These are phyloP conservation scores for Neurospora discreta DNA, from an alignment of 495 filamentous ascomycete species.

Conservation along the genomic window DNA sequence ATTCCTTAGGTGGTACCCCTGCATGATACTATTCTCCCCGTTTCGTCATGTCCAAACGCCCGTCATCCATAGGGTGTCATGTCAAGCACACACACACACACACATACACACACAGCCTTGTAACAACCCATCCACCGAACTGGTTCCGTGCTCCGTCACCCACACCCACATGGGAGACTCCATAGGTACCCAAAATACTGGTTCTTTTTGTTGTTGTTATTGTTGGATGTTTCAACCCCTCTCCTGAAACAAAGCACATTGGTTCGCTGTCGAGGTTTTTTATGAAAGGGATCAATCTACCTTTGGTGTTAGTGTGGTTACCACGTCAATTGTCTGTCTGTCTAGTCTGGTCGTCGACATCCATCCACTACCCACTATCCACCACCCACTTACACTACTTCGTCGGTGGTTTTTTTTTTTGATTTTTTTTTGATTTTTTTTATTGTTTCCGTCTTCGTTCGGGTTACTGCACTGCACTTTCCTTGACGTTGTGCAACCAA, in stretches of 20 bases:
- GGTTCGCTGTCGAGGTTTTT: background rate
- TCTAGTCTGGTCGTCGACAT: too few relatives aligned
- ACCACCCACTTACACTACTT: too few relatives aligned
- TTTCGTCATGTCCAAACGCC: background rate
- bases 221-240: background rate
- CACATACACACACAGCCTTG: too few relatives aligned
- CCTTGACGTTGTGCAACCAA: background rate
- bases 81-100: background rate
- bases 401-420: background rate
- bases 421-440: background rate
- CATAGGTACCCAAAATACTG: background rate
- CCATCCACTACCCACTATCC: too few relatives aligned
- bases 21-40: background rate
- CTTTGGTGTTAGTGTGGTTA: background rate
- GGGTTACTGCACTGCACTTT: background rate
- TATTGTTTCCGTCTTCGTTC: too few relatives aligned
- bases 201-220: too few relatives aligned
- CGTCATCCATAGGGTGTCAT: background rate
- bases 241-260: background rate
- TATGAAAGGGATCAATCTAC: too few relatives aligned
- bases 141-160: background rate
- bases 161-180: background rate
- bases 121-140: background rate
- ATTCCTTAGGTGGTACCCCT: background rate
- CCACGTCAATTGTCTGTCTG: background rate